These are phyloP conservation scores for Auricularia heimuer DNA, from an alignment of 768 basidiomycete genomes.

Conservation along the genomic window DNA sequence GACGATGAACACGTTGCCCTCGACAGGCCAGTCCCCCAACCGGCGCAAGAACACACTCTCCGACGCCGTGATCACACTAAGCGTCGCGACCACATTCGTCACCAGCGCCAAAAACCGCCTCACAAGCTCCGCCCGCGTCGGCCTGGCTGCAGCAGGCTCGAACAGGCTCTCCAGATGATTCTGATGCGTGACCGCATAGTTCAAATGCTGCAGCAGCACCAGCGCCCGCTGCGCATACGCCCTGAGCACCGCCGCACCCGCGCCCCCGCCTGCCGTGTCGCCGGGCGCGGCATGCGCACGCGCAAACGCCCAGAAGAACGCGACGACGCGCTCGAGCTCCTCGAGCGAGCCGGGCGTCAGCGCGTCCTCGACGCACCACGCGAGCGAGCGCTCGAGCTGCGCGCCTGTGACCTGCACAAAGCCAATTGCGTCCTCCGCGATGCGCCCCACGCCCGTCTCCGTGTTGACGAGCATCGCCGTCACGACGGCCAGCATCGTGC, in stretches of 20 bases:
- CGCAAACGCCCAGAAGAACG: conserved; percentile 68
- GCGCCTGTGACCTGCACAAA: conserved; percentile 78
- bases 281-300: conserved; percentile 37
- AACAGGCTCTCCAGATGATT: conserved; percentile 75
- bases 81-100: conserved; percentile 56
- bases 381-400: conserved; percentile 66
- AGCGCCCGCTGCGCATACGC: conserved; percentile 62
- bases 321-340: conserved; percentile 73
- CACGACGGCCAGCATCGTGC: conserved; percentile 72
- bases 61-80: conserved; percentile 60
- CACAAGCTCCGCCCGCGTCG: conserved; percentile 54
- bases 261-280: conserved; percentile 15
- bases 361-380: conserved; percentile 73
- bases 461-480: conserved; percentile 58
- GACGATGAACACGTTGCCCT: conserved; percentile 51
- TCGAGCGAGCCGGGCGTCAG: conserved; percentile 70
- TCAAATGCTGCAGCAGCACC: conserved; percentile 73
- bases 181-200: conserved; percentile 85
- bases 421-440: conserved; percentile 76
- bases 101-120: conserved; percentile 64
- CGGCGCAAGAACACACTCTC: conserved; percentile 49
- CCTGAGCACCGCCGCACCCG: conserved; percentile 34
- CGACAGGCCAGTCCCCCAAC: conserved; percentile 61
- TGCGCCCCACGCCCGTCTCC: conserved; percentile 51
- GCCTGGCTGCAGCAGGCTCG: conserved; percentile 60